A percentile compares a stretch with the other conserved stretches of the same genome.
phyloP scores from a whole-genome alignment of 108 stramenopile species.

The Cyclotella cryptica region DNA sequence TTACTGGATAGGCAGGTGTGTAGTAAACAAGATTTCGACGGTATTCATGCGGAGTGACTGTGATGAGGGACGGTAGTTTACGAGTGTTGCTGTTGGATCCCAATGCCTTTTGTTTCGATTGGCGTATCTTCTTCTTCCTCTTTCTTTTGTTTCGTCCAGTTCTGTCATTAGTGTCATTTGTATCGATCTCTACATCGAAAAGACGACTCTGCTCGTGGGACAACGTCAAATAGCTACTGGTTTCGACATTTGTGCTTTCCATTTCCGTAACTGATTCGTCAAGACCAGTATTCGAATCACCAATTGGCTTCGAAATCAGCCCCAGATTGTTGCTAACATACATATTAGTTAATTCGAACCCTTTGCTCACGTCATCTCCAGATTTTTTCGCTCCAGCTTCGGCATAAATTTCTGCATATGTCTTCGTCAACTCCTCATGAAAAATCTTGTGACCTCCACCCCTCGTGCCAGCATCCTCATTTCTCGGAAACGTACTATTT shows the following conservation, averaged over 20 bases:
- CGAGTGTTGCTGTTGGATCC: background rate
- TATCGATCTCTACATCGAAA: background rate
- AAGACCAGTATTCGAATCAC: background rate
- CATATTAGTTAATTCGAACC: no score
- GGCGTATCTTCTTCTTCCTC: slow-evolving; percentile 1
- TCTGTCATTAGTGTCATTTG: background rate
- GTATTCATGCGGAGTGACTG: background rate
- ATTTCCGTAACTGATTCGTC: background rate
- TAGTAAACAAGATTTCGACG: slow-evolving; percentile 55
- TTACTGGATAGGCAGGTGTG: slow-evolving; percentile 36
- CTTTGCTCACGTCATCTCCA: no score
- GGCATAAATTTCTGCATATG: slow-evolving; percentile 2
- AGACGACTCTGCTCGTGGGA: background rate
- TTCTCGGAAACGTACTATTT: slow-evolving; percentile 41
- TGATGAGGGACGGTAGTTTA: background rate
- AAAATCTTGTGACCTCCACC: slow-evolving; percentile 6
- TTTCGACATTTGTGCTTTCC: background rate
- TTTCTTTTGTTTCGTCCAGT: background rate
- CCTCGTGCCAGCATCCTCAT: slow-evolving; percentile 6
- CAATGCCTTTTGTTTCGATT: slow-evolving; percentile 7
- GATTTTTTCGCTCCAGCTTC: background rate
- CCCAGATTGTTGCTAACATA: no score
- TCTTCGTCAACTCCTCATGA: background rate
- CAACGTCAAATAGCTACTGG: background rate
- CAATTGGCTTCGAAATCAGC: no score